Evolutionary conservation across 1,139 yeast genomes (phyloP), one percentile per base, ranked within the genome.

Genomic region (Sugiyamaella castrensis): DNA sequence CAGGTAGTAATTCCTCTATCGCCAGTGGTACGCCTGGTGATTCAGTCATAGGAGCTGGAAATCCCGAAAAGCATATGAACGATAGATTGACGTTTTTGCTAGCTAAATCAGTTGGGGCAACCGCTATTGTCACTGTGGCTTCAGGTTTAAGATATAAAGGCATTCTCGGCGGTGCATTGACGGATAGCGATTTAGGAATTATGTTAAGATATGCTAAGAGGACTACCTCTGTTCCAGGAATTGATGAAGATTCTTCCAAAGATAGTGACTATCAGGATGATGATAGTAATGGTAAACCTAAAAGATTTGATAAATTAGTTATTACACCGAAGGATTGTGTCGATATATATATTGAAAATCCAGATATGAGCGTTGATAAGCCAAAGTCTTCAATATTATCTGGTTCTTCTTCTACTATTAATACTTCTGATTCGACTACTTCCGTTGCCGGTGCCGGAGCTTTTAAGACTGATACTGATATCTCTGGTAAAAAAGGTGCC

Each of bases 401-500:
- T 13, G 31, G 12, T n/a, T 6, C 44, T 19, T 29, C 33, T 16
- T 13, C 19, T 35, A 2, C 15, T 15, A 6, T 2, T 11, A 31
- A 33, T 38, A 28, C 46, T 37, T 33, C 31, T 28, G n/a, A 47
- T 37, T 30, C 37, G 31, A 37, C 55, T 24, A 46, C 57, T 27
- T 44, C 45, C 15, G 36, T 45, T 11, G 38, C 53, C 12, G 44
- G 45, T 16, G 43, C 33, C 15, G 43, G 45, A 1, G 57, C 63
- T 15, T 91, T 92, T 74, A 82, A 79, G 64, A 92, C 96, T 1
- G 98, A 92, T 67, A 70, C 83, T 2, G 97, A 86, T 65, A 91
- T 92, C 47, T 81, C 95, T 6, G 64, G 63, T 9, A 71, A 76
- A 8, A 56, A 62, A 13, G 67, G 64, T 11, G 30, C 35, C 7